Evolutionary conservation across 805 yeast genomes (phyloP).

Genomic region (Zygoascus ofunaensis): DNA sequence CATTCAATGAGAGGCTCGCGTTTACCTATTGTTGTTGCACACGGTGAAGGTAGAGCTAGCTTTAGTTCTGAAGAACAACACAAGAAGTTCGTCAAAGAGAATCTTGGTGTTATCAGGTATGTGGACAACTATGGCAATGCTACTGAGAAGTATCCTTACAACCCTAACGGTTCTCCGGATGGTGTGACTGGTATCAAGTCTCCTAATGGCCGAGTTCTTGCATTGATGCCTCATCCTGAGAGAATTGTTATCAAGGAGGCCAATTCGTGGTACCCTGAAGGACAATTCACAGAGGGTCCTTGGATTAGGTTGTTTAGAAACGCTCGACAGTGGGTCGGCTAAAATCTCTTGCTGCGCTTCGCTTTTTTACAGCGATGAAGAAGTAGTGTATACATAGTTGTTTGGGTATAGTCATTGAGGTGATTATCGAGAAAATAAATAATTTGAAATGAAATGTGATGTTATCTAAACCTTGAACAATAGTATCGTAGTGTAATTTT

Average conservation of each 20-base stretch:
- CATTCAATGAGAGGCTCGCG: conserved; percentile 88
- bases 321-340: conserved; percentile 82
- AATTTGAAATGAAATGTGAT: too few relatives aligned
- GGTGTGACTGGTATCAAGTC: conserved; percentile 90
- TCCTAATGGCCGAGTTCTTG: conserved; percentile 89
- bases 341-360: too few relatives aligned
- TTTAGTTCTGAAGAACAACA: conserved; percentile 44
- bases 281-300: conserved; percentile 79
- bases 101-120: conserved; percentile 60
- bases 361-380: too few relatives aligned
- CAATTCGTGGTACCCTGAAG: conserved; percentile 82
- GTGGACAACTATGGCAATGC: conserved; percentile 85
- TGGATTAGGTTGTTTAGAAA: conserved; percentile 90
- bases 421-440: conserved; percentile 2
- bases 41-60: conserved; percentile 92
- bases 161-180: conserved; percentile 91
- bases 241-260: conserved; percentile 81
- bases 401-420: background rate
- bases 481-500: too few relatives aligned
- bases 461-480: too few relatives aligned
- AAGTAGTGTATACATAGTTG: too few relatives aligned
- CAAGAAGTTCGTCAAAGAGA: conserved; percentile 38
- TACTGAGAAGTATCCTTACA: conserved; percentile 80
- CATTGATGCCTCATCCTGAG: conserved; percentile 99
- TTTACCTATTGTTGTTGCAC: conserved; percentile 95